Conservation (phyloP, 257 asterid species). For the Rehmannia glutinosa region DNA sequence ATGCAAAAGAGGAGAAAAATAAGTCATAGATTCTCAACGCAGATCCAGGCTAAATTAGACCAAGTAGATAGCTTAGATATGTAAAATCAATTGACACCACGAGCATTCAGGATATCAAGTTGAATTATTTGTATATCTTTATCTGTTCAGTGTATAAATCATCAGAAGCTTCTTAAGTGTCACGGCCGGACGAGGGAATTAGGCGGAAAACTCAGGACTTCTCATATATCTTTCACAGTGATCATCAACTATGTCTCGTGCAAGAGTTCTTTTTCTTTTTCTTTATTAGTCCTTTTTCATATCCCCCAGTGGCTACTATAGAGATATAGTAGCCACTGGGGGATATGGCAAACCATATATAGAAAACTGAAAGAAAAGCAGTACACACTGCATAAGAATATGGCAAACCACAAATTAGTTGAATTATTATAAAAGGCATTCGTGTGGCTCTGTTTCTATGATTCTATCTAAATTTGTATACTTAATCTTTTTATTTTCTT, state of each 20-base stretch:
- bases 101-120: no score
- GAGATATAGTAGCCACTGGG: no score
- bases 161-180: not conserved
- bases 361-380: not conserved
- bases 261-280: not conserved
- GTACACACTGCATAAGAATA: not conserved
- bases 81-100: conserved; percentile 1
- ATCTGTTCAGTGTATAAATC: not conserved
- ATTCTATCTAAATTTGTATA: not conserved
- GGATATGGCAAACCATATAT: not conserved
- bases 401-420: not conserved
- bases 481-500: not conserved
- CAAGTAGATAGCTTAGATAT: no score
- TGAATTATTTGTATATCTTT: not conserved
- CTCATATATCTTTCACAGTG: not conserved
- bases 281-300: no score
- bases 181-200: not conserved
- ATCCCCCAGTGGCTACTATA: no score
- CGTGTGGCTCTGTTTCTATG: not conserved
- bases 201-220: not conserved
- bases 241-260: not conserved
- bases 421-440: not conserved
- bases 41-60: no score
- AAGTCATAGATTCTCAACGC: conserved; percentile 4
- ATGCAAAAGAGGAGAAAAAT: not conserved